A percentile compares a stretch with the other conserved stretches of the same genome.
Conservation (phyloP, 2,329 filamentous ascomycete species). For the Sporothrix euskadiensis region DNA sequence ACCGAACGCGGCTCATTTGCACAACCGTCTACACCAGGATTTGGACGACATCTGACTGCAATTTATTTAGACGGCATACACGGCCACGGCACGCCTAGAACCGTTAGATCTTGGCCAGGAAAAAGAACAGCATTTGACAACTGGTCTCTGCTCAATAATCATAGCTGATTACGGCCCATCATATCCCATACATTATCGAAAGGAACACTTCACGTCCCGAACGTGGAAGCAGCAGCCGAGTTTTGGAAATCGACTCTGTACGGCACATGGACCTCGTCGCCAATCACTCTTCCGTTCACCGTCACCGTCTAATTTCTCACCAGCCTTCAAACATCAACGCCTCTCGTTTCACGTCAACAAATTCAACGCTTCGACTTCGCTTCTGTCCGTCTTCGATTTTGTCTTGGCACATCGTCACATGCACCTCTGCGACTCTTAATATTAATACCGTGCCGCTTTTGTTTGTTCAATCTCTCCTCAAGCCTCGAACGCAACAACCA, state of each 20-base stretch:
- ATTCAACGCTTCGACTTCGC: constrained; percentile 2
- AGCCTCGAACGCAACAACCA: constrained; percentile 13
- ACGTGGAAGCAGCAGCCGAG: background rate
- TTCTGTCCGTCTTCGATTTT: constrained; percentile 1
- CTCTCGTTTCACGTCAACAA: background rate
- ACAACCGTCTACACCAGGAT: background rate
- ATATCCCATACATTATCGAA: background rate
- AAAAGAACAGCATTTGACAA: background rate
- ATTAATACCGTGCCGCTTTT: constrained; percentile 4
- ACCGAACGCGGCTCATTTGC: background rate
- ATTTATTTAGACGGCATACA: no score
- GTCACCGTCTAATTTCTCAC: background rate
- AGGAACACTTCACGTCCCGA: background rate
- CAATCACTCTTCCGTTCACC: background rate
- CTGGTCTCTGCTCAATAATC: background rate
- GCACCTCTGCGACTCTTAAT: background rate
- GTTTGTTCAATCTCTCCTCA: background rate
- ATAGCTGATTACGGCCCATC: background rate
- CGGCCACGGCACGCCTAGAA: background rate
- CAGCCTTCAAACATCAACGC: background rate
- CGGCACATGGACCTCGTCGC: background rate
- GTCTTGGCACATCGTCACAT: constrained; percentile 6
- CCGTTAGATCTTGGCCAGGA: background rate
- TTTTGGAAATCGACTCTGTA: background rate
- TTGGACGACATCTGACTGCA: background rate